Evolutionary conservation across 345 rosid genomes (phyloP).

Genomic region (Reutealis trisperma): DNA sequence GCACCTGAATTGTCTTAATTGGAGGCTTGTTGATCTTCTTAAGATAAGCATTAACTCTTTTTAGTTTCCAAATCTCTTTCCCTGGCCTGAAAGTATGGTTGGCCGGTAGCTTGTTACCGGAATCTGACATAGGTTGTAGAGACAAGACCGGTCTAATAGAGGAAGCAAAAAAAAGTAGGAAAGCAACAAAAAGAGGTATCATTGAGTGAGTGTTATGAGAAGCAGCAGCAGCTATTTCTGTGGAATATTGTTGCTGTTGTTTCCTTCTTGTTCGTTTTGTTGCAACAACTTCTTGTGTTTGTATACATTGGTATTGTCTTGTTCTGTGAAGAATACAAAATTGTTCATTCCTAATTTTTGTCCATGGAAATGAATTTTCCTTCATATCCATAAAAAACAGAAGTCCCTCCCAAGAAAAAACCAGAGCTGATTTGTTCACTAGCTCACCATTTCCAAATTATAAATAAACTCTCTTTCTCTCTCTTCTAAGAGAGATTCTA

Average conservation of each 20-base stretch:
- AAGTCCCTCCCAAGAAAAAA: constrained; percentile 16
- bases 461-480: constrained; percentile 17
- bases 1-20: constrained; percentile 35
- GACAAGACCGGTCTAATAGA: constrained; percentile 43
- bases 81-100: constrained; percentile 32
- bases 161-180: constrained; percentile 42
- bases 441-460: constrained; percentile 39
- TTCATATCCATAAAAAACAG: constrained; percentile 51
- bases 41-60: constrained; percentile 33
- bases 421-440: constrained; percentile 26
- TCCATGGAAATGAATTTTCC: constrained; percentile 40
- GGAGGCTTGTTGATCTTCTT: constrained; percentile 37
- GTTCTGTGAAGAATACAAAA: constrained; percentile 31
- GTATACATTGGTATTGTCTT: constrained; percentile 60
- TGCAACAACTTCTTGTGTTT: constrained; percentile 33
- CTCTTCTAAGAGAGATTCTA: constrained; percentile 24
- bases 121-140: constrained; percentile 36
- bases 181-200: constrained; percentile 48
- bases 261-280: constrained; percentile 38
- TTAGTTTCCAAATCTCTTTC: constrained; percentile 12
- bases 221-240: constrained; percentile 54
- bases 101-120: constrained; percentile 34
- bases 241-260: constrained; percentile 42
- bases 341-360: constrained; percentile 30
- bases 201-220: constrained; percentile 26